Evolutionary conservation across 2,329 filamentous ascomycete genomes (phyloP).

Genomic region (Epichloe baconii): DNA sequence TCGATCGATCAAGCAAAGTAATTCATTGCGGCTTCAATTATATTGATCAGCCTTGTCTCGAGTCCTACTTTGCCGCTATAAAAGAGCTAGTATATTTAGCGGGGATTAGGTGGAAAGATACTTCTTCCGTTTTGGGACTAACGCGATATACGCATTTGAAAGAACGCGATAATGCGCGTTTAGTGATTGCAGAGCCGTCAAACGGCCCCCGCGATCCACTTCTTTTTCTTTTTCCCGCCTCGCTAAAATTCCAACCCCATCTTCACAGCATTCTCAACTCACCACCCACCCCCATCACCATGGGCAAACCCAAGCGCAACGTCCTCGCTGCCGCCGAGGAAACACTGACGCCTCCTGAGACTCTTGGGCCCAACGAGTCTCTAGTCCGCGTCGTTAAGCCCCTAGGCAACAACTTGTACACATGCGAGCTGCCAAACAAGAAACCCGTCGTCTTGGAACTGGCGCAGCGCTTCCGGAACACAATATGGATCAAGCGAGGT

Average conservation of each 20-base stretch:
- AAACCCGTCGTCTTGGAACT: conserved; percentile 65
- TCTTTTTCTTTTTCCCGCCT: no score
- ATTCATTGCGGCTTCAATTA: no score
- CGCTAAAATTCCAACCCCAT: neutral
- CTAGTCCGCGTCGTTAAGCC: conserved; percentile 71
- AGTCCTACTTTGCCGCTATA: no score
- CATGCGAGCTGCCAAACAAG: conserved; percentile 56
- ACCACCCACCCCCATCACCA: conserved; percentile 3
- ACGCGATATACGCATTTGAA: no score
- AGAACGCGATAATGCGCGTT: no score
- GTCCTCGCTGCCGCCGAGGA: conserved; percentile 68
- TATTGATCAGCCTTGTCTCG: no score
- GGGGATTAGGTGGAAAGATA: no score
- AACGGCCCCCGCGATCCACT: no score
- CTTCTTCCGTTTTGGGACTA: no score
- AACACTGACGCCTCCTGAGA: conserved; percentile 43
- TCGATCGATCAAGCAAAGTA: no score
- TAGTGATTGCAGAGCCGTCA: no score
- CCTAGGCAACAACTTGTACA: conserved; percentile 82
- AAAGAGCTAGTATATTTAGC: no score
- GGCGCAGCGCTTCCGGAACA: conserved; percentile 73
- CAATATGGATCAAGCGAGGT: conserved; percentile 84
- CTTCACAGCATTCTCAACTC: neutral
- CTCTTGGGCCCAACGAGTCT: conserved; percentile 46
- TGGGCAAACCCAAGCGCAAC: conserved; percentile 49